A percentile compares a stretch with the other conserved stretches of the same genome.
Evolutionary conservation across 139 green algal species (phyloP).

Genomic region (Astrephomene gubernaculifera): DNA sequence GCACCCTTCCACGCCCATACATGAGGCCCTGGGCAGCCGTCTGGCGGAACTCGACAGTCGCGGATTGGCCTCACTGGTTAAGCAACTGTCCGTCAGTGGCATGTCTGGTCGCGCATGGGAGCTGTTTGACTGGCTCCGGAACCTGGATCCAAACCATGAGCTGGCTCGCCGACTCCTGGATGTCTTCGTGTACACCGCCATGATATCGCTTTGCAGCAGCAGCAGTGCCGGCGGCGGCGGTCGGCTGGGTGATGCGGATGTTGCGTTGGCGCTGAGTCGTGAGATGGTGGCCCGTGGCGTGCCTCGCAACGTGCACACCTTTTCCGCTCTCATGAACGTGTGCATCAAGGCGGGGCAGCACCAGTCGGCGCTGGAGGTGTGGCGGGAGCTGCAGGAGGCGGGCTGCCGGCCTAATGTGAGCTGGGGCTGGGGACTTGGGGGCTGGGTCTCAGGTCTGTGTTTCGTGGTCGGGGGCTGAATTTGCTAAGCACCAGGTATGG

Average conservation of each 20-base stretch:
- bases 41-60: slow-evolving; percentile 45
- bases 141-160: slow-evolving; percentile 56
- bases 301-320: slow-evolving; percentile 88
- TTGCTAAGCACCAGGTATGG: no score
- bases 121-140: slow-evolving; percentile 81
- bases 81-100: slow-evolving; percentile 22
- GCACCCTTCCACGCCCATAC: neutral
- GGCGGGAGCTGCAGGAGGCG: slow-evolving; percentile 69
- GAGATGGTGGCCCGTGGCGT: slow-evolving; percentile 79
- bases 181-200: slow-evolving; percentile 56
- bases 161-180: slow-evolving; percentile 58
- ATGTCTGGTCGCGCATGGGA: slow-evolving; percentile 53
- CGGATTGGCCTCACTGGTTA: slow-evolving; percentile 37
- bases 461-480: neutral
- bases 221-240: no score
- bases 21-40: slow-evolving; percentile 16
- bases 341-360: slow-evolving; percentile 85
- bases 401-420: slow-evolving; percentile 66
- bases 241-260: slow-evolving; percentile 57
- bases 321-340: slow-evolving; percentile 91
- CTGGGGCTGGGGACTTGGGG: neutral
- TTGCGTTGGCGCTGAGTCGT: slow-evolving; percentile 68
- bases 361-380: slow-evolving; percentile 78
- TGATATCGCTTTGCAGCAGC: slow-evolving; percentile 82
- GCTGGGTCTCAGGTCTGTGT: no score